These are phyloP conservation scores for Monosporascus sp. DNA, from an alignment of 2,329 filamentous ascomycete species.

Conservation along the genomic window DNA sequence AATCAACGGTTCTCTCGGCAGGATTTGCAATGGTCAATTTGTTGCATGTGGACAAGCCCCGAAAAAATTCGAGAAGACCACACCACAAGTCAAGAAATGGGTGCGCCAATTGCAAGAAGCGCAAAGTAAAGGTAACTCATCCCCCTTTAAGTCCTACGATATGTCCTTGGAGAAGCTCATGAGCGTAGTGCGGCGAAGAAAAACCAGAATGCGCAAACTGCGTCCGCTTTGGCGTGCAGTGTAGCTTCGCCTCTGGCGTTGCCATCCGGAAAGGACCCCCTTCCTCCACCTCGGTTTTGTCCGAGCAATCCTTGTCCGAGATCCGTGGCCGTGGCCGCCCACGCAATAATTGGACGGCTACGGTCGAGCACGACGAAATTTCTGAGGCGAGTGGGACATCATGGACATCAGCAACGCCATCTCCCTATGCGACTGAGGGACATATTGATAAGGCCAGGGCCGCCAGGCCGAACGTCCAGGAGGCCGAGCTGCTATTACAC, in stretches of 20 bases:
- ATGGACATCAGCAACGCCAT: conserved; percentile 1
- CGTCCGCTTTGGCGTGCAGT: conserved; percentile 24
- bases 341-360: not conserved
- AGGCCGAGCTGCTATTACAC: conserved; percentile 25
- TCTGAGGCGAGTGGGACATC: not conserved
- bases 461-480: conserved; percentile 2
- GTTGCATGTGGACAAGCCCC: too few relatives aligned
- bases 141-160: not conserved
- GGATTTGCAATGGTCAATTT: too few relatives aligned
- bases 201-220: conserved; percentile 27
- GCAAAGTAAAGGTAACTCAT: conserved; percentile 25
- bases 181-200: conserved; percentile 25
- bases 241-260: conserved; percentile 17
- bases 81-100: conserved; percentile 22
- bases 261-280: not conserved
- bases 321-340: not conserved
- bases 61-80: not conserved
- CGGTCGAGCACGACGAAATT: not conserved
- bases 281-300: not conserved
- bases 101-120: conserved; percentile 26
- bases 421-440: conserved; percentile 14
- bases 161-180: not conserved
- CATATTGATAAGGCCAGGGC: not conserved
- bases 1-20: too few relatives aligned
- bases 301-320: not conserved